Base-by-base conservation (phyloP, 1,284 basidiomycete species). In the Melampsora larici-populina region DNA sequence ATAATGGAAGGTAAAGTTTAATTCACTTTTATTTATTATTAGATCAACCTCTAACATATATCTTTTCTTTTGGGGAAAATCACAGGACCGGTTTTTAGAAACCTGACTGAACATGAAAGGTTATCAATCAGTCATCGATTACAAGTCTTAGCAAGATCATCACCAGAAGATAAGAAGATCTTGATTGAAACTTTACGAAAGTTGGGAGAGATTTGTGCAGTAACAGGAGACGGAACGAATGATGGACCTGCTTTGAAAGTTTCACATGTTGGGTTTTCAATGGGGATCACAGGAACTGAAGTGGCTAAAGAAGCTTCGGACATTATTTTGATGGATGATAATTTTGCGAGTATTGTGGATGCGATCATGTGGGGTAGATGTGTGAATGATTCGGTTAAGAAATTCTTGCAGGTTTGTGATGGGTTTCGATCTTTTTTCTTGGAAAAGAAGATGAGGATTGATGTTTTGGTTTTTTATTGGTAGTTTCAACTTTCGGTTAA, bases 251-350 rank as follows among this genome's bases (percentile, higher is more conserved):
- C 58, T 9, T 40, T 72, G 29, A 74, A 70, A 33, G 55, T 55
- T 17, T 46, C 67, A 7, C 69, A 70, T 67, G 78, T 78, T 21
- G 78, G 60, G 24, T 75, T 66, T 24, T 63, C 43, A 21, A 99
- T 99, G 97, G 97, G 97, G 83, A 94, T 99, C 81, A 90, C 95
- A 58, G 97, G 97, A 51, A 99, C 97, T 1, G 97, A 99, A 84
- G 94, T 99, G 29, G 97, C 97, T 71, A 98, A 99, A 86, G 95
- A 98, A 85, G 97, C 97, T 1, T 97, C 94, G 11, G 97, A 99
- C 83, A 97, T 99, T 82, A 96, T 99, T 81, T 89, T 99, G 67
- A 97, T 98, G 94, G 85, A 86, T 79, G 73, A 76, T 46, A 72
- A 80, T 60, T 80, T 80, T 65, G 63, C 79, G 5, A 79, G 75